Conservation (phyloP, 2,329 filamentous ascomycete species). For the Verticillium dahliae region DNA sequence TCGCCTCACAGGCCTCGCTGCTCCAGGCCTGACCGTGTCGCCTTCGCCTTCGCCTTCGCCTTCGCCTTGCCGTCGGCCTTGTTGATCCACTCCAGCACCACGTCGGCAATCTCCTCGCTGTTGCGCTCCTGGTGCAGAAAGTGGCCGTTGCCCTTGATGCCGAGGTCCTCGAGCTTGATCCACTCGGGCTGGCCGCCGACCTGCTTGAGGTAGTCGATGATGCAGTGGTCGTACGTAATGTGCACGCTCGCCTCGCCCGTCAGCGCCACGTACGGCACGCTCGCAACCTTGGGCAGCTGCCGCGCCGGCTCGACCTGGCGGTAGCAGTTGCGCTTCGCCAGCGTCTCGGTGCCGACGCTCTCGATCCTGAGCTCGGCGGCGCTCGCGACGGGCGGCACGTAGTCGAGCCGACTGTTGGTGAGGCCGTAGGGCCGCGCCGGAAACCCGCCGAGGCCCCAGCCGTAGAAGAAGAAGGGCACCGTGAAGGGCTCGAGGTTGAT, state of each 20-base stretch:
- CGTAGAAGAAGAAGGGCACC: slow-evolving; percentile 18
- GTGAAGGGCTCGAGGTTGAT: slow-evolving; percentile 24
- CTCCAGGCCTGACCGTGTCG: too few relatives aligned
- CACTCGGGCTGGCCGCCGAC: slow-evolving; percentile 35
- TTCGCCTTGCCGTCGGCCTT: not conserved
- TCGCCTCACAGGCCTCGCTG: too few relatives aligned
- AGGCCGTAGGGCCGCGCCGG: slow-evolving; percentile 18
- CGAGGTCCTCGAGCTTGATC: slow-evolving; percentile 34
- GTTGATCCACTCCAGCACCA: slow-evolving; percentile 30
- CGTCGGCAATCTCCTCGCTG: slow-evolving; percentile 29
- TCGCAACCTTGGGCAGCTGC: slow-evolving; percentile 34
- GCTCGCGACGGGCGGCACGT: slow-evolving; percentile 18
- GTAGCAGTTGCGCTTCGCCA: slow-evolving; percentile 16
- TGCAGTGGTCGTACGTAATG: slow-evolving; percentile 45
- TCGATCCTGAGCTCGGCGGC: slow-evolving; percentile 16
- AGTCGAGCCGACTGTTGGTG: slow-evolving; percentile 20
- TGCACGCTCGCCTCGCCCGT: slow-evolving; percentile 45
- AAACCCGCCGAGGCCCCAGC: slow-evolving; percentile 9
- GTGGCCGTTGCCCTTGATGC: slow-evolving; percentile 44
- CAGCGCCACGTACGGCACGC: slow-evolving; percentile 37
- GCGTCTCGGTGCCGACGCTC: slow-evolving; percentile 15
- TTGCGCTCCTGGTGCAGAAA: slow-evolving; percentile 42
- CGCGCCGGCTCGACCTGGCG: slow-evolving; percentile 22
- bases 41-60: too few relatives aligned
- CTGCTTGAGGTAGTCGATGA: slow-evolving; percentile 40